Evolutionary conservation across 139 green algal genomes (phyloP).

Genomic region (Coelastrella sp.): DNA sequence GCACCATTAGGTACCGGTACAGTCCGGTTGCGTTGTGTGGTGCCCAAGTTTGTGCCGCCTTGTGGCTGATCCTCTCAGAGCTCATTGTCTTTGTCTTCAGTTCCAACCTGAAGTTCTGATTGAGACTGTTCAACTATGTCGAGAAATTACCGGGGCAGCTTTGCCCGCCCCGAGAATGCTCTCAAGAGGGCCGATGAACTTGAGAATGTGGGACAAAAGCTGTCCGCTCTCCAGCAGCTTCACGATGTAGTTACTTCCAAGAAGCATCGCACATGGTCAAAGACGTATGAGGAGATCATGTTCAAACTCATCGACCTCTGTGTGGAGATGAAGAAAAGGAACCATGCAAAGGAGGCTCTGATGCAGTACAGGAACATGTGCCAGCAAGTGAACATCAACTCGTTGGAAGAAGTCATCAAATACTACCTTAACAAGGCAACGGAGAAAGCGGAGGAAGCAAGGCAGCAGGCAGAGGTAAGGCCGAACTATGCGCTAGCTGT

Average conservation of each 20-base stretch:
- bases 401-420: constrained; percentile 98
- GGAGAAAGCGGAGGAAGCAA: constrained; percentile 90
- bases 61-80: background rate
- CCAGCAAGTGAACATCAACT: constrained; percentile 95
- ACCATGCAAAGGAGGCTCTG: constrained; percentile 97
- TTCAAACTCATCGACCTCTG: constrained; percentile 96
- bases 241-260: constrained; percentile 98
- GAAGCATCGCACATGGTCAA: constrained; percentile 95
- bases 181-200: constrained; percentile 99
- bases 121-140: background rate
- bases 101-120: too few species aligned
- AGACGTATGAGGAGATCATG: constrained; percentile 95
- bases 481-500: too few species aligned
- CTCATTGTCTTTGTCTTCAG: too few species aligned
- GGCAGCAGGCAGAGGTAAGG: constrained; percentile 77
- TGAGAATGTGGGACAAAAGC: constrained; percentile 89
- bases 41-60: background rate
- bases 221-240: constrained; percentile 88
- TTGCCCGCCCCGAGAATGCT: constrained; percentile 96
- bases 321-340: constrained; percentile 92
- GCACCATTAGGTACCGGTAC: too few species aligned
- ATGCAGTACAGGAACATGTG: constrained; percentile 99
- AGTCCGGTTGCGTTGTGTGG: background rate
- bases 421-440: constrained; percentile 95
- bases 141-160: constrained; percentile 50